Evolutionary conservation across 2,329 filamentous ascomycete species (phyloP).

Genomic region (Emmonsiellopsis sp.): DNA sequence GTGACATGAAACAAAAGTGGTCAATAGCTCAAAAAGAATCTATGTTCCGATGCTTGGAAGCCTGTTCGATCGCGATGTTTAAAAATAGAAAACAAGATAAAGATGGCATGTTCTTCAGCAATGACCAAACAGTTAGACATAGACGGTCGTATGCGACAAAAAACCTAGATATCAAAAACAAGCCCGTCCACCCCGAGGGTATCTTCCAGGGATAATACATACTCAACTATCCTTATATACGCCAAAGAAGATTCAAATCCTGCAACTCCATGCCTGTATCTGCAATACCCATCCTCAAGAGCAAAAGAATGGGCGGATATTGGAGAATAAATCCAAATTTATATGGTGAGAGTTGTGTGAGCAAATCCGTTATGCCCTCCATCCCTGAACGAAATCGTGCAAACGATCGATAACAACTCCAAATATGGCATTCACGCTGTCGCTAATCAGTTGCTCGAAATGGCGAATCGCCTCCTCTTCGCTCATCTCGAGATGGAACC

Average conservation of each 20-base stretch:
- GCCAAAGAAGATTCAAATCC: not conserved
- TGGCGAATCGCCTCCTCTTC: slow-evolving; percentile 87
- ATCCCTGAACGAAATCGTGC: slow-evolving; percentile 88
- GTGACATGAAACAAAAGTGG: too few relatives aligned
- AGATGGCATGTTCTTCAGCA: too few relatives aligned
- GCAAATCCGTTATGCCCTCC: slow-evolving; percentile 45
- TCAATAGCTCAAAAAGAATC: too few relatives aligned
- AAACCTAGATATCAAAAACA: not conserved
- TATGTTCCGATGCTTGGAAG: too few relatives aligned
- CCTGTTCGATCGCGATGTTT: too few relatives aligned
- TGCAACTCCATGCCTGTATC: not conserved
- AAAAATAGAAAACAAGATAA: too few relatives aligned
- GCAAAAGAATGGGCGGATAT: not conserved
- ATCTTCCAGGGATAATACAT: not conserved
- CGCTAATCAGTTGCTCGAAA: slow-evolving; percentile 82
- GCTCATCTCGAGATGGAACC: slow-evolving; percentile 81
- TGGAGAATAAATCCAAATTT: not conserved
- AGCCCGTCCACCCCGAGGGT: not conserved
- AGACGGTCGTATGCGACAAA: too few relatives aligned
- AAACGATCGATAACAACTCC: slow-evolving; percentile 91
- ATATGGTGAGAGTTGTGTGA: not conserved
- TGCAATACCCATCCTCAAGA: not conserved
- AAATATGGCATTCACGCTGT: slow-evolving; percentile 80
- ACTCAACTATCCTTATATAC: too few relatives aligned
- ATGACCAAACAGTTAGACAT: too few relatives aligned